Evolutionary conservation across 331 rosid species (phyloP).

Genomic region (Prunus yedoensis): DNA sequence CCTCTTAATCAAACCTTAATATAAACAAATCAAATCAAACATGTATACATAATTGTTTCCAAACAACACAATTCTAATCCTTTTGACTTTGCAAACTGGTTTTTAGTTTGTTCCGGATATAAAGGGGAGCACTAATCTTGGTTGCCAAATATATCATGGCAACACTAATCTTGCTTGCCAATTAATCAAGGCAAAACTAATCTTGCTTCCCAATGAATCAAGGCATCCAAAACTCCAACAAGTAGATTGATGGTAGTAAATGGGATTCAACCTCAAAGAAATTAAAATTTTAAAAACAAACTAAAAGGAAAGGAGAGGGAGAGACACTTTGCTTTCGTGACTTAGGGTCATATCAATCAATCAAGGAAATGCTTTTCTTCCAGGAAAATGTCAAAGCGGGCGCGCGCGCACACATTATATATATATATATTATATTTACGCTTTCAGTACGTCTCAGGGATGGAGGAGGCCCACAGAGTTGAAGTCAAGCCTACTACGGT

Average conservation of each 20-base stretch:
- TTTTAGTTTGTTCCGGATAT: too few species aligned
- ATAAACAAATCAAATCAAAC: too few species aligned
- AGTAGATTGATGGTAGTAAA: background rate
- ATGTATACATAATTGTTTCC: too few species aligned
- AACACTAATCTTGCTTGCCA: background rate
- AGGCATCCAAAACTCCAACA: background rate
- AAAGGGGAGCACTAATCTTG: too few species aligned
- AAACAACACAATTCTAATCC: too few species aligned
- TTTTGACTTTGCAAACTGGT: too few species aligned
- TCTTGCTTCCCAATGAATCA: background rate
- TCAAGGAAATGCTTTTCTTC: background rate
- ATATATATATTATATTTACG: too few species aligned
- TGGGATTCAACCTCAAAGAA: background rate
- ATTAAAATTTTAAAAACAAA: too few species aligned
- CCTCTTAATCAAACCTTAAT: too few species aligned
- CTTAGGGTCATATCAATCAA: background rate
- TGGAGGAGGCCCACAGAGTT: background rate
- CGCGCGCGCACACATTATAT: too few species aligned
- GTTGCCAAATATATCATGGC: background rate
- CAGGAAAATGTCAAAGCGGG: background rate
- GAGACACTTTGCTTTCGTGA: background rate
- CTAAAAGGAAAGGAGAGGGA: too few species aligned
- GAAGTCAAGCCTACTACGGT: background rate
- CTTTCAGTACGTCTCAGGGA: background rate
- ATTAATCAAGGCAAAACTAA: background rate